Base-by-base conservation (phyloP, 352 stramenopile genomes). In the Phytophthora megakarya region DNA sequence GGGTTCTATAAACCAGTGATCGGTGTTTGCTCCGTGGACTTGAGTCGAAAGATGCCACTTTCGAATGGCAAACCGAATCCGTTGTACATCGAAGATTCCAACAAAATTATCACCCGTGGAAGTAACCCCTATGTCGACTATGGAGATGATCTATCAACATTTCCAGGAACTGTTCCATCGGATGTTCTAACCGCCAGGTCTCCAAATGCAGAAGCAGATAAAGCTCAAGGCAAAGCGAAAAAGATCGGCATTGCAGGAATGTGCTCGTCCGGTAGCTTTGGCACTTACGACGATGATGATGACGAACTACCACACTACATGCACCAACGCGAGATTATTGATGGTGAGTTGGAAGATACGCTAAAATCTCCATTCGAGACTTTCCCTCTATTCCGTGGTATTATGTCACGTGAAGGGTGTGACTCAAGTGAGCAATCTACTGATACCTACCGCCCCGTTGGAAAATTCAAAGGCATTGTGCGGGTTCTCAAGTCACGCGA, bases 401-500 rank as follows among this genome's bases (percentile, higher is more conserved):
- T 63, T 18, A 86, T 74, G 64, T 60, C 75, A 56, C 70, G 65
- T 32, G 72, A 65, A 32, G 77, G 60, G 48, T 78, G 73, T 26
- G 68, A 75, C 19, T 63, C 64, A 16, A 66, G 57, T 23, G 54
- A 76, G 13, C 46, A 68, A 0, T 64, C 60, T 1, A 48, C 61
- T 9, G 54, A 76, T 3, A 72, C 81, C 2, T 88, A 85, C 42
- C 78, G 75, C 1, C 35, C 74, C 0, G 87, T 97, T 12, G 92
- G 90, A 11, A 81, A 84, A 35, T 97, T 98, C 56, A 98, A 98
- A 70, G 90, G 89, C 21, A 71, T 97, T 19, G 78, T 97, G 38
- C 85, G 92, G 18, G 65, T 98, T 19, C 65, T 96, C 2, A 82
- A 88, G 22, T 80, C 78, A 37, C 67, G 70, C 18, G 80, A 94